phyloP scores from a whole-genome alignment of 2,329 filamentous ascomycete genomes.

The Colletotrichum trifolii region DNA sequence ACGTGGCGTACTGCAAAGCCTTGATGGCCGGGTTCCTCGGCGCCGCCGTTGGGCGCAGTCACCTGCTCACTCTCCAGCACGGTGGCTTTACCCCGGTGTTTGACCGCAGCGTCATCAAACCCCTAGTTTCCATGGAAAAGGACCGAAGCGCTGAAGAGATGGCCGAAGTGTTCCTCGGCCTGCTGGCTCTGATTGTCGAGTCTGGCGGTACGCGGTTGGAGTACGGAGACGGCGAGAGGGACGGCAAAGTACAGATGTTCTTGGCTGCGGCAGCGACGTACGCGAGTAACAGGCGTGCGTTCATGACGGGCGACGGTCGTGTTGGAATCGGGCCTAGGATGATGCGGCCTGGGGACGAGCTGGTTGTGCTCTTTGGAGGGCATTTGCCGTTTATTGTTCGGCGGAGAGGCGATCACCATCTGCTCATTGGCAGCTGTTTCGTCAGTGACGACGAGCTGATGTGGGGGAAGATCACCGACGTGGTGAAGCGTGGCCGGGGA shows the following conservation, averaged over 20 bases:
- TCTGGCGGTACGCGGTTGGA: slow-evolving; percentile 2
- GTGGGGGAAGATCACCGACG: slow-evolving; percentile 32
- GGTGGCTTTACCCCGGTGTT: slow-evolving; percentile 15
- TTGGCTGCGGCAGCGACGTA: slow-evolving; percentile 9
- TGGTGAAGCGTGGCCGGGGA: slow-evolving; percentile 14
- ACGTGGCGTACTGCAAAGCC: slow-evolving; percentile 34
- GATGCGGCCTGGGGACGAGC: slow-evolving; percentile 33
- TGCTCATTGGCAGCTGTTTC: slow-evolving; percentile 34
- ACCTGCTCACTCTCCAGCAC: slow-evolving; percentile 11
- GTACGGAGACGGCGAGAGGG: slow-evolving; percentile 3
- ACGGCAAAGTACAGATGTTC: slow-evolving; percentile 19
- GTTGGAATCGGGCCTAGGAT: slow-evolving; percentile 35
- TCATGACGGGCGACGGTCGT: slow-evolving; percentile 28
- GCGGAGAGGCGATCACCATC: slow-evolving; percentile 17
- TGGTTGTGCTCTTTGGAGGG: slow-evolving; percentile 34
- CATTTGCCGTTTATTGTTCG: slow-evolving; percentile 33
- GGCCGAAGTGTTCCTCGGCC: slow-evolving; percentile 15
- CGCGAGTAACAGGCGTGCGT: slow-evolving; percentile 21
- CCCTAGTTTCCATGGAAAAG: background rate
- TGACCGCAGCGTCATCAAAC: slow-evolving; percentile 6
- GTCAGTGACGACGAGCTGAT: slow-evolving; percentile 37
- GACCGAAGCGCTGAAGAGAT: slow-evolving; percentile 7
- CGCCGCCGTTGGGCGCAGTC: slow-evolving; percentile 11
- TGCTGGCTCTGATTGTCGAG: slow-evolving; percentile 9
- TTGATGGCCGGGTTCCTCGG: slow-evolving; percentile 25